Percentiles rank a stretch among this genome's conserved stretches.
Evolutionary conservation across 2,329 filamentous ascomycete species (phyloP).

Genomic region (Penicillium paneum): DNA sequence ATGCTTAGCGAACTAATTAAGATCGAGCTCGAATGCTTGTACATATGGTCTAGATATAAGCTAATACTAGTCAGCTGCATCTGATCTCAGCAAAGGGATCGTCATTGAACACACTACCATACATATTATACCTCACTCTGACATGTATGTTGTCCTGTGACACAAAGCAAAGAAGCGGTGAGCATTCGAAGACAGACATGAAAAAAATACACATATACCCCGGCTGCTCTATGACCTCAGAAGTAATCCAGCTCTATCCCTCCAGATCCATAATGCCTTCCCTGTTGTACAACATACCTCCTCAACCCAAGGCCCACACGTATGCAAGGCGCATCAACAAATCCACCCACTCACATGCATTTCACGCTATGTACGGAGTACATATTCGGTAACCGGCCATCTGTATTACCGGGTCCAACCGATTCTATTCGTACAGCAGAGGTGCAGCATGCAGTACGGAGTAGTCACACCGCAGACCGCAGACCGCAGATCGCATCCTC

Average conservation of each 20-base stretch:
- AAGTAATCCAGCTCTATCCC: not conserved
- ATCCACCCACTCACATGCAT: not conserved
- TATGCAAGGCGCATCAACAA: not conserved
- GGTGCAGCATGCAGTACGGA: not conserved
- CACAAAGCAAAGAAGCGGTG: conserved; percentile 1
- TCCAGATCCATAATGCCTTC: not conserved
- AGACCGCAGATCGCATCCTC: not conserved
- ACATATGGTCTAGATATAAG: not conserved
- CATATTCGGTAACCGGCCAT: not conserved
- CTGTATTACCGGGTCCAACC: not conserved
- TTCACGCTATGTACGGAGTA: not conserved
- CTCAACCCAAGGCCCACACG: not conserved
- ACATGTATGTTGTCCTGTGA: not conserved
- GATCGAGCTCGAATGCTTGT: not conserved
- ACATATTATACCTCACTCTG: not conserved
- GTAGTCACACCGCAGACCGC: not conserved
- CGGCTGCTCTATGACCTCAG: not conserved
- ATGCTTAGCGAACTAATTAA: not conserved
- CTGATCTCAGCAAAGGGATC: not conserved
- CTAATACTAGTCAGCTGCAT: not conserved
- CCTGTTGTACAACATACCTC: not conserved
- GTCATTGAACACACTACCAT: not conserved
- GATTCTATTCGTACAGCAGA: not conserved
- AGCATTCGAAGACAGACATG: not conserved
- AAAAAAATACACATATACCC: not conserved